Base-by-base conservation (phyloP, 805 yeast genomes). In the Hanseniaspora pseudoguilliermondii region DNA sequence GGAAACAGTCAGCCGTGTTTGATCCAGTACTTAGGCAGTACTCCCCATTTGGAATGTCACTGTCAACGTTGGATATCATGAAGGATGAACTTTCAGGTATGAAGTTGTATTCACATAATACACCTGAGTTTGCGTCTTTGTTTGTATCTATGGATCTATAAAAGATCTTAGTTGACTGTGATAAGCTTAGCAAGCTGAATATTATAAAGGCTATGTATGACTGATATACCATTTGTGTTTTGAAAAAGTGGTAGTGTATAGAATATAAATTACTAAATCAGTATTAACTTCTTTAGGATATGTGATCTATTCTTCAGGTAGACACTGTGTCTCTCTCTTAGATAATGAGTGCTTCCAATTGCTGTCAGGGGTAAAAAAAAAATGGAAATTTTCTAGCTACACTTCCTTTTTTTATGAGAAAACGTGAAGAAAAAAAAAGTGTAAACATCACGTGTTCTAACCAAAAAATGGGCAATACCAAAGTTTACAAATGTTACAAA, bases 71-170 rank as follows among this genome's bases (percentile, higher is more conserved):
- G 3, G 49, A 38, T 5, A 53, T 23, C 50, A 46, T 29, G 13
- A 35, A 53, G 7, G 50, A 53, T 5, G 56, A 44, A 9, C 50
- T 46, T 21, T 53, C 56, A 15, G 56, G 56, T 5, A 53, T 46
- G 34, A 53, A 53, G 29, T 38, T 53, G 35, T 53, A 53, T 32
- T 53, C 50, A 8, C 42, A 39, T 23, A 53, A 20, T 2, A 46
- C 11, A 9, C 42, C 43, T 13, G 50, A 4, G 41, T 6, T 18
- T 21, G 23, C 10, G 25, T 34, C 21, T 20, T 50, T 16, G 20
- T 34, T 23, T 9, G 20, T 3, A 7, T 27, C 49, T 7, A 3
- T n/a, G 0, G 38, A 27, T 44, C 29, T 51, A 27, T 43, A 53
- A 10, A 27, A 53, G 9, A 53, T 35, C 23, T 53, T 53, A 18